Base-by-base conservation (phyloP, 2,329 filamentous ascomycete species). In the Colletotrichum paranaense region DNA sequence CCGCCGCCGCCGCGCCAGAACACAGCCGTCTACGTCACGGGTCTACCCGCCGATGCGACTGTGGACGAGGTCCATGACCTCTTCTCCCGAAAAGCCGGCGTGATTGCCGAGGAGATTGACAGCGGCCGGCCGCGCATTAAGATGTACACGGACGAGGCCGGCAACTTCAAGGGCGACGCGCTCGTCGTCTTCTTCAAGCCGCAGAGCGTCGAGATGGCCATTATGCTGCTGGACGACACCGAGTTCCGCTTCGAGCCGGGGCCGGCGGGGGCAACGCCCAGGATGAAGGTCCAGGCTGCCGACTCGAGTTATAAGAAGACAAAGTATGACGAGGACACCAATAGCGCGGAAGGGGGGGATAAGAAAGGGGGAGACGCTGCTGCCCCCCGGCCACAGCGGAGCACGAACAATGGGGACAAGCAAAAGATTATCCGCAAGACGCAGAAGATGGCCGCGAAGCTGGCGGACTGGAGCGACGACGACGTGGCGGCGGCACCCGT, bases 401-500 rank as follows among this genome's bases (percentile, higher is more conserved):
- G 58, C 76, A 78, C 68, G 78, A 90, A 78, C 76, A 87, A 89
- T 77, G 90, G 90, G 75, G 94, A 97, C 75, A 94, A 96, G 82
- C 92, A 93, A 81, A 97, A 97, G 85, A 93, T 97, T 73, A 97
- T 97, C 80, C 93, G 92, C 82, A 95, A 95, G 83, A 96, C 94
- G 0, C 94, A 98, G 81, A 97, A 96, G 81, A 88, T 98, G 78
- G 94, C 96, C 78, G 96, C 95, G 62, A 95, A 96, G 84, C 90
- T 98, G 42, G 93, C 95, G 4, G 95, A 98, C 82, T 99, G 97
- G 97, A 94, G 95, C 79, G 96, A 98, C 79, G 95, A 98, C 80
- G 93, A 96, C 67, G 89, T 92, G 30, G 87, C 80, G 4, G 82
- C 86, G 28, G 78, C 91, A 28, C 75, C 77, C 46, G 76, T 78